These are phyloP conservation scores for Fonsecaea erecta DNA, from an alignment of 2,329 filamentous ascomycete genomes.

Conservation along the genomic window DNA sequence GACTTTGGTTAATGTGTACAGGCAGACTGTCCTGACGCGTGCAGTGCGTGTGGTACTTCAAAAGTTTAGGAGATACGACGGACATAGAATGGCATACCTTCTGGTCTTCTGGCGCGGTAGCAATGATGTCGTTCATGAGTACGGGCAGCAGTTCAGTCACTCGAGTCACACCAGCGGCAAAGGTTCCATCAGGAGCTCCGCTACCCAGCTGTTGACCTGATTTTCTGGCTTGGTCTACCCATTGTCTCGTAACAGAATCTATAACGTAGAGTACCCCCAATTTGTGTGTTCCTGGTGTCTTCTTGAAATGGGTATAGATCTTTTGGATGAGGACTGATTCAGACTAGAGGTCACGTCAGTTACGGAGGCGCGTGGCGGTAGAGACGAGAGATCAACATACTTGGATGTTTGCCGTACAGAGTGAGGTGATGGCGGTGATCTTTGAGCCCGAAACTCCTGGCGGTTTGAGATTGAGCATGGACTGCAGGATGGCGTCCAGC, in stretches of 20 bases:
- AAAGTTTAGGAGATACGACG: slow-evolving; percentile 6
- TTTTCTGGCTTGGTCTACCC: slow-evolving; percentile 92
- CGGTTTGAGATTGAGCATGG: slow-evolving; percentile 87
- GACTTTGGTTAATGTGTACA: neutral
- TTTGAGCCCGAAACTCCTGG: slow-evolving; percentile 93
- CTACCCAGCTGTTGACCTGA: slow-evolving; percentile 80
- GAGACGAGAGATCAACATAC: slow-evolving; percentile 58
- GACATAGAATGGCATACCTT: slow-evolving; percentile 71
- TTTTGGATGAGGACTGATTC: slow-evolving; percentile 95
- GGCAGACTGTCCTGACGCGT: neutral
- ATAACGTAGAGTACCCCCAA: slow-evolving; percentile 99
- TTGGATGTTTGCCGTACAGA: slow-evolving; percentile 89
- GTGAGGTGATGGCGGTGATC: slow-evolving; percentile 81
- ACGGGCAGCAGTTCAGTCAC: slow-evolving; percentile 92
- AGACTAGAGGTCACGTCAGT: slow-evolving; percentile 64
- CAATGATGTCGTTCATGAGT: slow-evolving; percentile 93
- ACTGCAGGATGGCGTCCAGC: slow-evolving; percentile 86
- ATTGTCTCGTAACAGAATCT: slow-evolving; percentile 99
- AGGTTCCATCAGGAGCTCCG: slow-evolving; percentile 86
- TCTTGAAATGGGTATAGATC: slow-evolving; percentile 96
- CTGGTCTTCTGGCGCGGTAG: slow-evolving; percentile 86
- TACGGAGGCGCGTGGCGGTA: slow-evolving; percentile 7
- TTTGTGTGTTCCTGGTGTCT: slow-evolving; percentile 92
- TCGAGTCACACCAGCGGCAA: slow-evolving; percentile 91
- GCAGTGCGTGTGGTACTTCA: neutral